Conservation (phyloP, 2,329 filamentous ascomycete species). For the Fusarium paranaense region DNA sequence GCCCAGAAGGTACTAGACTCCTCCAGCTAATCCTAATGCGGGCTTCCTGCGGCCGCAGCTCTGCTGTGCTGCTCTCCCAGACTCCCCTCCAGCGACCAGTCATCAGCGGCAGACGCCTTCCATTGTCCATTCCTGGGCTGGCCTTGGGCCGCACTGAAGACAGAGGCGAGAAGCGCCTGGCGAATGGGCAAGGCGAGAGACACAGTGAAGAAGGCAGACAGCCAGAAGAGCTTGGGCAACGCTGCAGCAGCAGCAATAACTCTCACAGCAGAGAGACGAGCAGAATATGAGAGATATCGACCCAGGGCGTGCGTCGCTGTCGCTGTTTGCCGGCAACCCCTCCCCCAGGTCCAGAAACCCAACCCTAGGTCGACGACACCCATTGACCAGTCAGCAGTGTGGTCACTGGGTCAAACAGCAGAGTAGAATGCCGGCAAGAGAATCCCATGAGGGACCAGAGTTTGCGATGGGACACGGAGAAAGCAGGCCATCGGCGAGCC, state of each 20-base stretch:
- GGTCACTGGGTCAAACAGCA: conserved; percentile 21
- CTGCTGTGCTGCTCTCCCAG: conserved; percentile 32
- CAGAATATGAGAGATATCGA: conserved; percentile 11
- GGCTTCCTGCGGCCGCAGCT: conserved; percentile 29
- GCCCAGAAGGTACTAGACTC: background rate
- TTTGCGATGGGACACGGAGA: conserved; percentile 32
- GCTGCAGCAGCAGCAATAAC: conserved; percentile 13
- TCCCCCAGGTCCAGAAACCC: conserved; percentile 8
- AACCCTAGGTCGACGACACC: conserved; percentile 1
- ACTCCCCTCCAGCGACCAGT: background rate
- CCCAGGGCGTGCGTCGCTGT: conserved; percentile 13
- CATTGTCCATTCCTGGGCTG: conserved; percentile 19
- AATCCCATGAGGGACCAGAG: conserved; percentile 30
- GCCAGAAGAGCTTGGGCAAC: conserved; percentile 19
- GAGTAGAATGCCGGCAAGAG: conserved; percentile 32
- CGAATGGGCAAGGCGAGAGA: background rate
- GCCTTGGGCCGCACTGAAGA: conserved; percentile 9
- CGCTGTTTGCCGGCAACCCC: conserved; percentile 17
- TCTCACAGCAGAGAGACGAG: conserved; percentile 17
- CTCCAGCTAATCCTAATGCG: conserved; percentile 21
- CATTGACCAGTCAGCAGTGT: conserved; percentile 36
- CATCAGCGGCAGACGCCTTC: conserved; percentile 9
- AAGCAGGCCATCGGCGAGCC: conserved; percentile 39
- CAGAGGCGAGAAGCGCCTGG: background rate
- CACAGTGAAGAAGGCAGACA: conserved; percentile 15